phyloP scores from a whole-genome alignment of 805 yeast species.

The Cyberlindnera petersonii region DNA sequence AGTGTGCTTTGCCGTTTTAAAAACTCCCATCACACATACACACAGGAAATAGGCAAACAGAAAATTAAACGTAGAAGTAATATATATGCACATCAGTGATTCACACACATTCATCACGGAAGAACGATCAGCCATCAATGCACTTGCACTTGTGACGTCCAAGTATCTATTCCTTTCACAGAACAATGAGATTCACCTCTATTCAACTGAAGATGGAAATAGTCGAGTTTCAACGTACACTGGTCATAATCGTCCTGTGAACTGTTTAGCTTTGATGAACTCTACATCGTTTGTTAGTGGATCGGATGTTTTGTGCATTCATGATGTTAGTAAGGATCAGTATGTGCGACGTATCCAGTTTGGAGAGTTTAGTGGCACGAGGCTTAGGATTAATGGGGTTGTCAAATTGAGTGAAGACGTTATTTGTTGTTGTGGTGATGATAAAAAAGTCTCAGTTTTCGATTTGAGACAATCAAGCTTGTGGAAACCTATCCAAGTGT shows the following conservation, averaged over 20 bases:
- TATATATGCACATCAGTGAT: background rate
- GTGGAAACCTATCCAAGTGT: conserved; percentile 33
- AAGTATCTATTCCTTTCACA: conserved; percentile 13
- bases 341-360: conserved; percentile 14
- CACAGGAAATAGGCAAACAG: too few species aligned
- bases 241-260: conserved; percentile 13
- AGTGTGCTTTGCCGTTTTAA: too few species aligned
- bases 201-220: conserved; percentile 4
- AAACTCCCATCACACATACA: too few species aligned
- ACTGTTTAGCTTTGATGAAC: conserved; percentile 7
- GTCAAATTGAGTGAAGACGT: conserved; percentile 14
- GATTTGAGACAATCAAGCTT: conserved; percentile 15
- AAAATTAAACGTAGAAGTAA: too few species aligned
- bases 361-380: conserved; percentile 6
- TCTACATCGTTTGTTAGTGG: conserved; percentile 13
- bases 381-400: conserved; percentile 16
- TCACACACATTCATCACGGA: background rate
- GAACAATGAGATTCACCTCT: conserved; percentile 6
- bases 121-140: conserved; percentile 2
- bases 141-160: background rate
- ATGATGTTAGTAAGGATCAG: conserved; percentile 10
- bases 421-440: conserved; percentile 21
- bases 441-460: conserved; percentile 9
- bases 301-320: conserved; percentile 16
- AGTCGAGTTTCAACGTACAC: conserved; percentile 6